phyloP scores from a whole-genome alignment of 1,139 yeast species.

The Petasospora rhodanensis region DNA sequence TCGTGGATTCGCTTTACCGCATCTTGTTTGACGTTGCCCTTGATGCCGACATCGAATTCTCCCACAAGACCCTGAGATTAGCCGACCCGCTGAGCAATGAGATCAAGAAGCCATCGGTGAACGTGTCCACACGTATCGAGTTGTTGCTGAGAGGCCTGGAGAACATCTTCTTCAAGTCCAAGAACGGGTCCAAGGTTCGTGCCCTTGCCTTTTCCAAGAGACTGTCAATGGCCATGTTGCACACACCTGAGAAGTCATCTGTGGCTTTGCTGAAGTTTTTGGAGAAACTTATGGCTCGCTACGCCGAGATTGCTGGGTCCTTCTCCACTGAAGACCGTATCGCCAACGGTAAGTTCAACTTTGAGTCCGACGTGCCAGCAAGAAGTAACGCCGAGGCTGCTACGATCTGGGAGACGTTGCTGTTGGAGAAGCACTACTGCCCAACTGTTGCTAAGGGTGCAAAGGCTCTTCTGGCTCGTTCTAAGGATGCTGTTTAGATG shows the following conservation, averaged over 20 bases:
- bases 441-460: slow-evolving; percentile 67
- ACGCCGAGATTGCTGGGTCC: slow-evolving; percentile 65
- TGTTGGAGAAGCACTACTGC: slow-evolving; percentile 76
- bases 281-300: slow-evolving; percentile 68
- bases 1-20: slow-evolving; percentile 68
- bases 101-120: slow-evolving; percentile 61
- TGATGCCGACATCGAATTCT: slow-evolving; percentile 82
- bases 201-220: slow-evolving; percentile 84
- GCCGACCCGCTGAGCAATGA: slow-evolving; percentile 63
- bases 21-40: slow-evolving; percentile 62
- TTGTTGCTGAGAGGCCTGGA: slow-evolving; percentile 74
- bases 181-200: slow-evolving; percentile 64
- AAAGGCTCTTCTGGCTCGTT: slow-evolving; percentile 32
- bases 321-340: slow-evolving; percentile 87
- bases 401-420: slow-evolving; percentile 79
- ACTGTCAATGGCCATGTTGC: slow-evolving; percentile 58
- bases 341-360: slow-evolving; percentile 67
- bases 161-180: slow-evolving; percentile 73
- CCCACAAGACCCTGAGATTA: slow-evolving; percentile 73
- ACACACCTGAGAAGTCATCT: slow-evolving; percentile 85
- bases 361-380: slow-evolving; percentile 64
- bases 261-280: slow-evolving; percentile 72
- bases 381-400: slow-evolving; percentile 85
- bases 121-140: slow-evolving; percentile 87
- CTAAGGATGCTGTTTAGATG: slow-evolving; percentile 9